A percentile compares a stretch with the other conserved stretches of the same genome.
phyloP scores from a whole-genome alignment of 495 filamentous ascomycete genomes.

The Annulohypoxylon nitens region DNA sequence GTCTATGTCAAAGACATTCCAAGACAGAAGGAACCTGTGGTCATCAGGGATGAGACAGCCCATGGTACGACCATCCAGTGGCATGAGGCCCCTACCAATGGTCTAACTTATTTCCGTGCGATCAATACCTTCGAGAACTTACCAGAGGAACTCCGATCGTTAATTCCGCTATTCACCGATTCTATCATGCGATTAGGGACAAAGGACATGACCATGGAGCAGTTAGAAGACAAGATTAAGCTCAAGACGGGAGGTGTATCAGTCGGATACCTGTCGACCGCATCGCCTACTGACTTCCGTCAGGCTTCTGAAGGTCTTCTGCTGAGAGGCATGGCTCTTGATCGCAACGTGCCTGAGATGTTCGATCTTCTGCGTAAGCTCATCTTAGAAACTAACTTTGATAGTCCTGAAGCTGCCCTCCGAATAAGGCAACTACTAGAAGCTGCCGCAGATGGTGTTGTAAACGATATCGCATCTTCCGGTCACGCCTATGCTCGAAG shows the following conservation, averaged over 20 bases:
- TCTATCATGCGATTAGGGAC: slow-evolving; percentile 94
- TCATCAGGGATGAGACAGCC: slow-evolving; percentile 75
- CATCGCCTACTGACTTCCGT: slow-evolving; percentile 77
- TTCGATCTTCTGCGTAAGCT: slow-evolving; percentile 85
- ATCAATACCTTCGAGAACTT: slow-evolving; percentile 82
- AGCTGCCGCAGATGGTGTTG: slow-evolving; percentile 85
- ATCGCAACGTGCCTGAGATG: slow-evolving; percentile 90
- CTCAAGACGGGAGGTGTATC: slow-evolving; percentile 94
- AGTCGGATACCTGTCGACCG: slow-evolving; percentile 79
- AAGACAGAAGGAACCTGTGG: slow-evolving; percentile 76
- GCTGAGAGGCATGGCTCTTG: slow-evolving; percentile 86
- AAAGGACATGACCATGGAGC: slow-evolving; percentile 87
- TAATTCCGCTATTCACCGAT: slow-evolving; percentile 93
- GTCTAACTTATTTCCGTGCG: slow-evolving; percentile 94
- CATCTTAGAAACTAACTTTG: slow-evolving; percentile 89
- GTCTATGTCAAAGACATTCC: slow-evolving; percentile 90
- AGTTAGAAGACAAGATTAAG: slow-evolving; percentile 94
- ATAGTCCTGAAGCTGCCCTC: slow-evolving; percentile 79
- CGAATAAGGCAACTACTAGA: slow-evolving; percentile 89
- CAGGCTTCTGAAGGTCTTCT: slow-evolving; percentile 82
- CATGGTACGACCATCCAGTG: slow-evolving; percentile 82
- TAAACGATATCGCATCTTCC: slow-evolving; percentile 87
- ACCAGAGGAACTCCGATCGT: slow-evolving; percentile 84
- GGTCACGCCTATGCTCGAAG: slow-evolving; percentile 88
- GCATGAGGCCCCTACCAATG: slow-evolving; percentile 93